Evolutionary conservation across 2,329 filamentous ascomycete genomes (phyloP).

Genomic region (Thelonectria discophora): DNA sequence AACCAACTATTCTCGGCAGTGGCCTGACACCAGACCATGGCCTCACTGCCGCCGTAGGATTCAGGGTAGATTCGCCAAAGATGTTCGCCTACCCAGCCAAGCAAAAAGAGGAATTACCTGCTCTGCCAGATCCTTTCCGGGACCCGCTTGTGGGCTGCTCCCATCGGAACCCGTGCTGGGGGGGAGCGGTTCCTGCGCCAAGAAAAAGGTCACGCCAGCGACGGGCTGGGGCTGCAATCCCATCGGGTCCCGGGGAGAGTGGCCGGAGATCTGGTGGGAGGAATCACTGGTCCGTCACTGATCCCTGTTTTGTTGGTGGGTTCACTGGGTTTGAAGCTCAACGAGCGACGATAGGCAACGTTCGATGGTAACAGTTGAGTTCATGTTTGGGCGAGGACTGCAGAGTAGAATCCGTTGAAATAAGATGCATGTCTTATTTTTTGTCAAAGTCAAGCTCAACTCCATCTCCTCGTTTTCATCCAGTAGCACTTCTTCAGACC

Average conservation of each 20-base stretch:
- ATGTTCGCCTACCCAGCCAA: background rate
- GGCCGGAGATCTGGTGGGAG: background rate
- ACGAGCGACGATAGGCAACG: background rate
- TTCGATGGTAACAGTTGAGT: background rate
- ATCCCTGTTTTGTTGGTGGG: background rate
- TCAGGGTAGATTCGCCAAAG: background rate
- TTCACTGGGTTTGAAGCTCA: no score
- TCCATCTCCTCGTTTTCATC: background rate
- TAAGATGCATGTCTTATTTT: background rate
- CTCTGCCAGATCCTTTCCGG: background rate
- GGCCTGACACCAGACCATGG: constrained; percentile 8
- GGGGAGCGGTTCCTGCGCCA: background rate
- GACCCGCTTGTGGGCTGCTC: constrained; percentile 13
- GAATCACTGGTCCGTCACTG: background rate
- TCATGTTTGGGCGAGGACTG: background rate
- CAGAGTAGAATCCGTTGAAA: background rate
- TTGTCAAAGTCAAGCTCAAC: background rate
- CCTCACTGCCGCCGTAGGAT: background rate
- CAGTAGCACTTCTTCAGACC: background rate
- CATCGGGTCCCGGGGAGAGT: constrained; percentile 15
- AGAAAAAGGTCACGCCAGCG: constrained; percentile 2
- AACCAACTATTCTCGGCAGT: background rate
- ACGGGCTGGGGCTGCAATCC: background rate
- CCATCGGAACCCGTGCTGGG: constrained; percentile 16
- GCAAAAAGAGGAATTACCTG: background rate